Evolutionary conservation across 1,284 basidiomycete species (phyloP).

Genomic region (Malassezia nana): DNA sequence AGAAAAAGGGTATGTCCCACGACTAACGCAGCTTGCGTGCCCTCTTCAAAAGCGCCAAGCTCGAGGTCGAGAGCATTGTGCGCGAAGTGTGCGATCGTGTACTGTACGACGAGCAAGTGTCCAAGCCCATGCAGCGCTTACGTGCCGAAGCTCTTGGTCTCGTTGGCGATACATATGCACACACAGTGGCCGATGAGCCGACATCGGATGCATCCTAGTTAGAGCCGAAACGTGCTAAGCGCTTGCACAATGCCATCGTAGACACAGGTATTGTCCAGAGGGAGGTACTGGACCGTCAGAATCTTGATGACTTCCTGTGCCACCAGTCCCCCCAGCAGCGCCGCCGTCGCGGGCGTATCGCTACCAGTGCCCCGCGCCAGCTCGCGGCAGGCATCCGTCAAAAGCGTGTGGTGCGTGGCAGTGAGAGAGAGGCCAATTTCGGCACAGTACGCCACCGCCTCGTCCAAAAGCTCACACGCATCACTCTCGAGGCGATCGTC

Average conservation of each 20-base stretch:
- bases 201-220: neutral
- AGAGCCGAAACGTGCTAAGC: slow-evolving; percentile 34
- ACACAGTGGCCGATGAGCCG: neutral
- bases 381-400: slow-evolving; percentile 5
- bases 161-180: slow-evolving; percentile 19
- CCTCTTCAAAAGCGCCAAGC: slow-evolving; percentile 63
- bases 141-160: slow-evolving; percentile 38
- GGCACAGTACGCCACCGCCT: neutral
- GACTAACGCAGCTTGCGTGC: slow-evolving; percentile 30
- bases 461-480: neutral
- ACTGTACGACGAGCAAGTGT: slow-evolving; percentile 52
- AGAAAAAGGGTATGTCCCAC: slow-evolving; percentile 57
- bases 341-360: slow-evolving; percentile 82
- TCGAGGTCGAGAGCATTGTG: slow-evolving; percentile 86
- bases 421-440: neutral
- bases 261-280: slow-evolving; percentile 73
- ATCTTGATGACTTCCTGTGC: slow-evolving; percentile 98
- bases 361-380: slow-evolving; percentile 59
- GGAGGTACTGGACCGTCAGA: slow-evolving; percentile 89
- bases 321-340: slow-evolving; percentile 81
- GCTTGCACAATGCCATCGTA: slow-evolving; percentile 67
- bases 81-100: slow-evolving; percentile 86
- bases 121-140: slow-evolving; percentile 41
- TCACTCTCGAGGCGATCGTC: neutral
- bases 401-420: neutral